These are phyloP conservation scores for Xenoacremonium recifei DNA, from an alignment of 2,329 filamentous ascomycete species.

Conservation along the genomic window DNA sequence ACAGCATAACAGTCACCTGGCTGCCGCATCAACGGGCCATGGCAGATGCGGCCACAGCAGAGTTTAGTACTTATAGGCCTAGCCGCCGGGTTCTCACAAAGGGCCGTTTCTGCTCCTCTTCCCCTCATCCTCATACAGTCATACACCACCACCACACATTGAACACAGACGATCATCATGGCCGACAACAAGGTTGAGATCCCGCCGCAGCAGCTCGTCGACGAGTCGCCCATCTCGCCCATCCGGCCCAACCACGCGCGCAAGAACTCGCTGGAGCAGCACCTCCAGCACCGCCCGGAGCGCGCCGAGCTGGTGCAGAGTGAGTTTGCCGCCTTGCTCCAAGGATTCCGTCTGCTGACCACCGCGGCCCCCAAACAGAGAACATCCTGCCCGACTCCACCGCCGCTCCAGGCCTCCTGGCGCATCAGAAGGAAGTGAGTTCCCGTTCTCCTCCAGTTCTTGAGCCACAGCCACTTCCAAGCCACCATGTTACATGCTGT, in stretches of 20 bases:
- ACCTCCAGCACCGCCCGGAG: constrained; percentile 70
- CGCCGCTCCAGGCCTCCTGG: constrained; percentile 76
- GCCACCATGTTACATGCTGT: too few species aligned
- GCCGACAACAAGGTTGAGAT: constrained; percentile 22
- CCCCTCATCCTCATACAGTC: constrained; percentile 3
- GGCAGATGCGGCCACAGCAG: constrained; percentile 17
- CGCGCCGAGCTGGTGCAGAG: constrained; percentile 77
- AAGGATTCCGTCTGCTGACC: constrained; percentile 17
- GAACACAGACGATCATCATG: constrained; percentile 23
- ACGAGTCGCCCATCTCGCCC: constrained; percentile 53
- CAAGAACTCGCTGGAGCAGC: constrained; percentile 71
- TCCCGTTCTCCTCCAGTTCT: constrained; percentile 11
- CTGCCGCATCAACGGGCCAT: constrained; percentile 28
- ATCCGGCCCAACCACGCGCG: constrained; percentile 51
- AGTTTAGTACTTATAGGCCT: neutral
- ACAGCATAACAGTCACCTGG: constrained; percentile 20
- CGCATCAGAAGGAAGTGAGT: constrained; percentile 70
- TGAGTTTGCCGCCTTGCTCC: constrained; percentile 39
- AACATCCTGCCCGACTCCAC: constrained; percentile 83
- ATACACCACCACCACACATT: constrained; percentile 5
- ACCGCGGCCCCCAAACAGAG: constrained; percentile 45
- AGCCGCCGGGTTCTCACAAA: too few species aligned
- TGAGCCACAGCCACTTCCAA: neutral
- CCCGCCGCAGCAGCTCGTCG: constrained; percentile 33
- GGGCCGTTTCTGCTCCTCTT: neutral